Evolutionary conservation across 2,329 filamentous ascomycete genomes (phyloP), one percentile per base, ranked within the genome.

Genomic region (Diplodia scrobiculata): DNA sequence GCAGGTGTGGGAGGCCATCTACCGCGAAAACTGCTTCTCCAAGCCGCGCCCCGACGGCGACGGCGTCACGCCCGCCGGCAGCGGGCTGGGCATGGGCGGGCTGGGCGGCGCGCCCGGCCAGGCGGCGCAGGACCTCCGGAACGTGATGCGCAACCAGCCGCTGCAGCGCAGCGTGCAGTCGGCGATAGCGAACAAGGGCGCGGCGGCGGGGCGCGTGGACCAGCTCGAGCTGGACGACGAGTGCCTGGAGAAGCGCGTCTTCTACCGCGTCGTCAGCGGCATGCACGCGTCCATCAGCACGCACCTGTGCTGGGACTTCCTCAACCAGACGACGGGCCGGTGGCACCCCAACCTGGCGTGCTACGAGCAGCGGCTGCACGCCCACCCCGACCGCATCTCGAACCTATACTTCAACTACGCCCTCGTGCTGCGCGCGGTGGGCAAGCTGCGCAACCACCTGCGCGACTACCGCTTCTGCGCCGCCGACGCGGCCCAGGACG

Each of bases 321-420:
- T 98, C 69, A 97, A 99, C 79, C 92, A 97, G 80, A 92, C 90
- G 1, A 97, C 94, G 0, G 95, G 95, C 67, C 81, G 92, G 78
- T 99, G 95, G 95, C 87, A 89, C 59, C 93, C 92, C 27, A 99
- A 99, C 73, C 78, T 96, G 64, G 83, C 88, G 69, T 99, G 95
- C 83, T 99, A 97, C 83, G 87, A 91, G 74, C 82, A 88, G 38
- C 88, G 95, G n/a, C 85, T 99, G 17, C 91, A 97, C 77, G 83
- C 84, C 25, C 87, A 91, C 75, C 92, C 94, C 0, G 95, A 99
- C 71, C 90, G 94, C 68, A 91, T 99, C 74, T 95, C 93, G 71
- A 99, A 99, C 78, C 84, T 99, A 59, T 99, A 99, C 82, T 99
- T 99, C 83, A 98, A 99, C 85, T 99, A 97, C 75, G 95, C 95